phyloP scores from a whole-genome alignment of 805 yeast genomes.

The Millerozyma miso region DNA sequence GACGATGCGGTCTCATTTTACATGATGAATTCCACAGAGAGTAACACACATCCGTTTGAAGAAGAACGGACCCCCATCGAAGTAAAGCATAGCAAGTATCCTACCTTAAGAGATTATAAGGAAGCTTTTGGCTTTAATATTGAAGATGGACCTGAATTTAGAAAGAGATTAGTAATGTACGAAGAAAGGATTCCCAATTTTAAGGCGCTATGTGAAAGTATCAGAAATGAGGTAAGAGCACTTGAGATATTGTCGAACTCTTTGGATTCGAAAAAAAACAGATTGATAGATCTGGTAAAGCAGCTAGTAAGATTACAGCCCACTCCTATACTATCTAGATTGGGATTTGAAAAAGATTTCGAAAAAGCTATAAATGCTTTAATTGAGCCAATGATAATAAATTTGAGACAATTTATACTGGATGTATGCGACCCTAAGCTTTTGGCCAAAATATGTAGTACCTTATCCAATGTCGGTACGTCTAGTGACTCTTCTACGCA shows the following conservation, averaged over 20 bases:
- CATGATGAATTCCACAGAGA: background rate
- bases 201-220: slow-evolving; percentile 16
- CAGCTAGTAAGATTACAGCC: slow-evolving; percentile 21
- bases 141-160: slow-evolving; percentile 43
- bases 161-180: slow-evolving; percentile 27
- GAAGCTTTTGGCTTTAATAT: slow-evolving; percentile 30
- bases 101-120: slow-evolving; percentile 17
- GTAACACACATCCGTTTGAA: background rate
- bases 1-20: slow-evolving; percentile 7
- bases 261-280: slow-evolving; percentile 14
- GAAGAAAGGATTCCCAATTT: slow-evolving; percentile 28
- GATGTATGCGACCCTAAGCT: slow-evolving; percentile 26
- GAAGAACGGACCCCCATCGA: slow-evolving; percentile 2
- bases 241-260: slow-evolving; percentile 25
- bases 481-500: slow-evolving; percentile 11
- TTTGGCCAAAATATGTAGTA: slow-evolving; percentile 22
- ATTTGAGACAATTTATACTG: slow-evolving; percentile 22
- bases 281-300: slow-evolving; percentile 21
- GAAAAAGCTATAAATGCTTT: slow-evolving; percentile 18
- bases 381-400: slow-evolving; percentile 31
- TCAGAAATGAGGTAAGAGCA: slow-evolving; percentile 29
- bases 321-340: slow-evolving; percentile 18
- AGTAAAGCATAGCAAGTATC: background rate
- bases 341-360: slow-evolving; percentile 23
- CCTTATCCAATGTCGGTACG: slow-evolving; percentile 2